Base-by-base conservation (phyloP, 2,329 filamentous ascomycete species). In the Fusarium nisikadoi region DNA sequence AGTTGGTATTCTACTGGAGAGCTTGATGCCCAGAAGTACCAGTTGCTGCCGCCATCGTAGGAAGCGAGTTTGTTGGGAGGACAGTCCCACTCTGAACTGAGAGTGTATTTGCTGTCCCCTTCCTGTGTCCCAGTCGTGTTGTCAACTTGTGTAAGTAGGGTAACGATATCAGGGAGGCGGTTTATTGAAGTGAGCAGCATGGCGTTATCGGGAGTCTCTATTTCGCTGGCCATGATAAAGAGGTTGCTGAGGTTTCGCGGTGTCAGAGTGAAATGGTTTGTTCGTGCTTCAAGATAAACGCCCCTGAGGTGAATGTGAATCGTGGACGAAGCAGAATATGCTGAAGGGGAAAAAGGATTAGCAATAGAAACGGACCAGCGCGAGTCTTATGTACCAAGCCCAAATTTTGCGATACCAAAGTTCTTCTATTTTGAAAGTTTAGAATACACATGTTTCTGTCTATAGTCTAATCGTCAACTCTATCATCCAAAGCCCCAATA, bases 381-480 rank as follows among this genome's bases (percentile, higher is more conserved):
- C n/a, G 8, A 16, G n/a, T 7, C 14, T 53, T 39, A 39, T 31
- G n/a, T n/a, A 6, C 9, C n/a, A 23, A 13, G 11, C 25, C 16
- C 16, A 39, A 16, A n/a, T 45, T 39, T 58, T 58, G 14, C 12
- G 33, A 38, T 20, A 16, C 7, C 17, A 16, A 38, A n/a, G 6
- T 35, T 25, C 9, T 4, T 4, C 29, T 29, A 35, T 9, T 10
- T 19, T 6, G 1, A 31, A 45, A 33, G 12, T 45, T n/a, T 35
- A 19, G 11, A 20, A 36, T 36, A n/a, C 16, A 55, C 7, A 25
- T 25, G 5, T 13, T 27, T 43, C 47, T 41, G 27, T 75, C 71
- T 75, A 73, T 73, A 43, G 31, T 76, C 63, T 63, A 63, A 62
- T 74, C 59, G 23, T 69, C 53, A 67, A 63, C 39, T 76, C 74